Base-by-base conservation (phyloP, 2,329 filamentous ascomycete species). In the Parascedosporium putredinis region DNA sequence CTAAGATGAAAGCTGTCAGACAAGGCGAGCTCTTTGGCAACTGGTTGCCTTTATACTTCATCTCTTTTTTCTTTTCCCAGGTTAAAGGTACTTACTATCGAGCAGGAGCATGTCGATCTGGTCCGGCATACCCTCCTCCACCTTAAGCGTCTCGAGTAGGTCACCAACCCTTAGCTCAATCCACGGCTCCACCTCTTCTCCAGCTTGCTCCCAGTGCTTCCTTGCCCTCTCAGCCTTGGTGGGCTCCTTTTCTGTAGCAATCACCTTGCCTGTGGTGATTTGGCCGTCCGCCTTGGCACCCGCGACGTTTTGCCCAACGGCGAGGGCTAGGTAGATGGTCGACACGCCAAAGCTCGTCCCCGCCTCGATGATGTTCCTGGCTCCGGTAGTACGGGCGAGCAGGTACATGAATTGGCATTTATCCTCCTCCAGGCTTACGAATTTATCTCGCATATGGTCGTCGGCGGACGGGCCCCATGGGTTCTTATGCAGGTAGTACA, bases 341-440 rank as follows among this genome's bases (percentile, higher is more conserved):
- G 73, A 78, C 1, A 83, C 71, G 2, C 79, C 79, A 51, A 78
- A 83, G 38, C 71, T 75, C 0, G 79, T 83, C 1, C 79, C 79
- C 0, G 76, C 78, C 57, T 83, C 79, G 33, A 83, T 71, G 20
- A 81, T 63, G 38, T 69, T 69, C 2, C 64, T 65, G 1, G 78
- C 78, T 2, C 70, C 66, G 8, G 62, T 72, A 9, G 70, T 65
- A 3, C 69, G 68, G 2, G 71, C 58, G 0, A 83, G 65, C 16
- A 75, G 71, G 59, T 83, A 82, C 1, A 78, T 62, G 34, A 80
- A 68, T 3, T 71, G 64, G 55, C 71, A 76, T 59, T 83, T 83
- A 58, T 81, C 76, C 7, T 68, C 62, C 33, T 81, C 77, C 2
- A 83, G 66, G 0, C 76, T 76, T 48, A 83, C 73, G 58, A 81